Base-by-base conservation (phyloP, 2,329 filamentous ascomycete species). In the Pyrenochaeta sp. region DNA sequence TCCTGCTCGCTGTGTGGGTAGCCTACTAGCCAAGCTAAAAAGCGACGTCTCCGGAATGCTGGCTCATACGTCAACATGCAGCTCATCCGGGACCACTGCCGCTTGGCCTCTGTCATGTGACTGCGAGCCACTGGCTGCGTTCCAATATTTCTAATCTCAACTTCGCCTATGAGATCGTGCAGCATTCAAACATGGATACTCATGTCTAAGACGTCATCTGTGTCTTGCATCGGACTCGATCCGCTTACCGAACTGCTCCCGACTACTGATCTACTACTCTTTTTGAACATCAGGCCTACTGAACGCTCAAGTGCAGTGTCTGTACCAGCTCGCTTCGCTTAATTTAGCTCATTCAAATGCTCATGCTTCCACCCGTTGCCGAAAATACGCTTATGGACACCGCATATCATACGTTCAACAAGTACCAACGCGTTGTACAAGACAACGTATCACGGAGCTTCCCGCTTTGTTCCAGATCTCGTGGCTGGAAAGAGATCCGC, bases 1-100 rank as follows among this genome's bases (percentile, higher is more conserved):
- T 42, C 32, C 37, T 42, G 30, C 43, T 43, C 35, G 41, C 38
- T 18, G 32, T 50, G 48, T 55, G 49, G 44, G 48, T 43, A 51
- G 44, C 44, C 54, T 40, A 44, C 54, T 40, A 44, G 42, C 43
- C 41, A 53, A 51, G 46, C 47, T 41, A 19, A 52, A 32, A 30
- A 38, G 34, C 27, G 26, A 31, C 24, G 37, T 30, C n/a, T n/a
- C 41, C 47, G 44, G 40, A 42, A 34, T 52, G 40, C 38, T 48
- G 32, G 39, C 41, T 48, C 44, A 24, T 57, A 65, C 62, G 62
- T 64, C 60, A 65, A 60, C 38, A 15, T 62, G 60, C 62, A 63
- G 60, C 45, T 39, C n/a, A 36, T 44, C 37, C 29, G 35, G 10
- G 4, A 30, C 28, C 44, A 35, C 39, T 28, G 28, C 26, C 44